These are phyloP conservation scores for Pyricularia grisea DNA, from an alignment of 2,329 filamentous ascomycete genomes.

Conservation along the genomic window DNA sequence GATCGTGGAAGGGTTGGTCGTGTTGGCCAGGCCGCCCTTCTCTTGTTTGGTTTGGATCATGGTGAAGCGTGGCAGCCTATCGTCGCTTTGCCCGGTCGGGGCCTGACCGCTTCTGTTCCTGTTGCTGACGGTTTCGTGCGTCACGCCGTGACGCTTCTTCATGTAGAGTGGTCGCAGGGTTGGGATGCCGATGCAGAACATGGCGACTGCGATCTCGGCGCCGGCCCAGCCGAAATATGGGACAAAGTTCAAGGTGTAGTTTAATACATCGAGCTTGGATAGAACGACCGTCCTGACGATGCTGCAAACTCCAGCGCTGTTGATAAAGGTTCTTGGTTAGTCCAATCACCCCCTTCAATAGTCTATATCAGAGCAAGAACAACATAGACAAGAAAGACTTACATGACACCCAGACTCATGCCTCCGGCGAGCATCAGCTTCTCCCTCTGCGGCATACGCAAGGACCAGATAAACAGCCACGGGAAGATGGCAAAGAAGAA, in stretches of 20 bases:
- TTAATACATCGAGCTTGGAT: conserved; percentile 13
- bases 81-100: conserved; percentile 29
- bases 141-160: conserved; percentile 27
- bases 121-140: conserved; percentile 11
- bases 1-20: neutral
- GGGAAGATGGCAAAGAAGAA: conserved; percentile 30
- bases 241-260: conserved; percentile 24
- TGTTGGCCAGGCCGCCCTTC: conserved; percentile 9
- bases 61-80: conserved; percentile 26
- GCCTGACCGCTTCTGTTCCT: conserved; percentile 53
- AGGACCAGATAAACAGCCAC: conserved; percentile 32
- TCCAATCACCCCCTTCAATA: neutral
- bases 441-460: conserved; percentile 34
- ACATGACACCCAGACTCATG: conserved; percentile 21
- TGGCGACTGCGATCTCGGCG: conserved; percentile 26
- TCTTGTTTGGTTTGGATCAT: conserved; percentile 40
- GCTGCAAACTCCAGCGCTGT: conserved; percentile 18
- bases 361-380: too few species aligned
- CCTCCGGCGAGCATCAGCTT: conserved; percentile 31
- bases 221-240: conserved; percentile 26
- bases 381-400: neutral
- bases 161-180: conserved; percentile 29
- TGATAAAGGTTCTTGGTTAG: conserved; percentile 8
- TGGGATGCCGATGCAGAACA: conserved; percentile 30
- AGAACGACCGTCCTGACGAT: conserved; percentile 19